Percentiles rank a stretch among this genome's conserved stretches.
Evolutionary conservation across 1,284 basidiomycete species (phyloP).

Genomic region (Anthracocystis setariae): DNA sequence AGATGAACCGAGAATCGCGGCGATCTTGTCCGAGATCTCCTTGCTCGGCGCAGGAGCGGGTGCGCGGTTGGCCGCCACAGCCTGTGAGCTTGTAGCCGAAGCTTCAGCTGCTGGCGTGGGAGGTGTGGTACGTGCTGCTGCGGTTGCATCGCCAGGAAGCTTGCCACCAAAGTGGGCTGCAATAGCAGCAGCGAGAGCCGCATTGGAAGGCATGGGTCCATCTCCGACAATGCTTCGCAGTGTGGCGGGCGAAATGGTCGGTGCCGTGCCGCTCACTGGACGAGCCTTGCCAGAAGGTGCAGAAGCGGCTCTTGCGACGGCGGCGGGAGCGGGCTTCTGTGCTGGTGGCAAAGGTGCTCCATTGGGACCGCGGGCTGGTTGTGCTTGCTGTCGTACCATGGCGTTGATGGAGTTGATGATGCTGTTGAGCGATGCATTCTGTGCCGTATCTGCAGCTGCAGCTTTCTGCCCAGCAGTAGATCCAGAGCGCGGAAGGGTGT

Average conservation of each 20-base stretch:
- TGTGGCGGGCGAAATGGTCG: conserved; percentile 23
- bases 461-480: conserved; percentile 3
- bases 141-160: conserved; percentile 14
- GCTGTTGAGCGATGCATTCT: conserved; percentile 30
- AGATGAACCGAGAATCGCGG: conserved; percentile 41
- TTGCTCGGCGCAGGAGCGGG: conserved; percentile 16
- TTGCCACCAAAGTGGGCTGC: conserved; percentile 46
- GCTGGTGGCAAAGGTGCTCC: conserved; percentile 41
- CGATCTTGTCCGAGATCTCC: conserved; percentile 46
- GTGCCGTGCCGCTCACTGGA: conserved; percentile 2
- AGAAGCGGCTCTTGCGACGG: conserved; percentile 3
- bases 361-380: conserved; percentile 45
- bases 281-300: conserved; percentile 11
- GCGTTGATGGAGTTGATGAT: conserved; percentile 46
- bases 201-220: conserved; percentile 50
- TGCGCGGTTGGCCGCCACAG: conserved; percentile 2
- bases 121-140: conserved; percentile 12
- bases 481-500: not conserved
- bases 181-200: conserved; percentile 44
- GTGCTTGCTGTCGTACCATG: conserved; percentile 36
- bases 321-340: conserved; percentile 1
- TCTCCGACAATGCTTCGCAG: conserved; percentile 46
- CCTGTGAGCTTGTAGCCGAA: not conserved
- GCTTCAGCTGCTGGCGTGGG: conserved; percentile 2
- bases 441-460: conserved; percentile 3